Conservation (phyloP, 1,284 basidiomycete species). For the Ceratobasidium sp. region DNA sequence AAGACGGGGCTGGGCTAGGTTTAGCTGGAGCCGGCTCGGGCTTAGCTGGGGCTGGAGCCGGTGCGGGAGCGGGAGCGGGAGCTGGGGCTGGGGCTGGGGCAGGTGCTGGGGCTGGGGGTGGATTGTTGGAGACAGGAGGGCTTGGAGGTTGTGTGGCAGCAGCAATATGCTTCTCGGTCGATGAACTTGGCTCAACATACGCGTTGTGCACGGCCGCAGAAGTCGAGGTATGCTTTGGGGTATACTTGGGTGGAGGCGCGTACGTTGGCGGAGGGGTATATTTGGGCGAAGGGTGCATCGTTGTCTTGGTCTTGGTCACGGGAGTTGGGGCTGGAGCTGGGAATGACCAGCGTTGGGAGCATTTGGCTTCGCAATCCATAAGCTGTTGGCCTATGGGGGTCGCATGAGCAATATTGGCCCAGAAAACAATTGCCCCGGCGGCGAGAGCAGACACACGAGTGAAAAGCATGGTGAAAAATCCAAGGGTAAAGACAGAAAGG, state of each 20-base stretch:
- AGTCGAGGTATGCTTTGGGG: constrained; percentile 10
- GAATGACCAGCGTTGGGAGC: constrained; percentile 19
- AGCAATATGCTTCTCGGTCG: too few relatives aligned
- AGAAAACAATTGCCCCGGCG: background rate
- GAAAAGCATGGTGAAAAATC: constrained; percentile 20
- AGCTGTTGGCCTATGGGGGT: constrained; percentile 6
- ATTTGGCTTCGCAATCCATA: constrained; percentile 15
- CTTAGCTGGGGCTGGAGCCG: background rate
- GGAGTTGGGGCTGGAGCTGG: constrained; percentile 3
- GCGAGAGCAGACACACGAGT: background rate
- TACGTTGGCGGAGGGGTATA: background rate
- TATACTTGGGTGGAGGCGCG: background rate
- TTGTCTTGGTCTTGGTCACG: background rate
- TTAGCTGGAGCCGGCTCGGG: background rate
- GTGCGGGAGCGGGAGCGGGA: background rate
- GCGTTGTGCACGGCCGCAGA: constrained; percentile 1
- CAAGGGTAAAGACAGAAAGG: background rate
- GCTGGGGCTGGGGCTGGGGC: background rate
- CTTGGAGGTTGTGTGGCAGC: too few relatives aligned
- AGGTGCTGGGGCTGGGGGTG: background rate
- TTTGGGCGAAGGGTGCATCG: background rate
- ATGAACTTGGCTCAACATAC: background rate
- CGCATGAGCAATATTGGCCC: background rate
- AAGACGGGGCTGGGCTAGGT: background rate
- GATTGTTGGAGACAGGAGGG: too few relatives aligned